Conservation (phyloP, 164 flowering plant genomes). For the Aristolochia fimbriata region DNA sequence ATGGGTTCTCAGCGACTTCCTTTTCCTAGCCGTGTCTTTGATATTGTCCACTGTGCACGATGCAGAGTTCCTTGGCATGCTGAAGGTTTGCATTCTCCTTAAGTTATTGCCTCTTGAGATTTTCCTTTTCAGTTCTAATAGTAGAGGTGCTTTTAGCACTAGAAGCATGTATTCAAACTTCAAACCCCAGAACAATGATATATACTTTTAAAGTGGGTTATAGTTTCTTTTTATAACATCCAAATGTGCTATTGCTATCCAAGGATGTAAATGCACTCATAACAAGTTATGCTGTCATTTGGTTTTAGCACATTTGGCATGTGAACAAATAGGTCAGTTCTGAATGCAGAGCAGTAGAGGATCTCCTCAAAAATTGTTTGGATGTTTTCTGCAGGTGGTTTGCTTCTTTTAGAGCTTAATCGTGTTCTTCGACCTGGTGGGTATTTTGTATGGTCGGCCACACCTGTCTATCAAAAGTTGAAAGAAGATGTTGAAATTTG, state of each 20-base stretch:
- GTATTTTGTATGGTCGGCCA: conserved; percentile 95
- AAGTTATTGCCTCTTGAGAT: not conserved
- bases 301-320: not conserved
- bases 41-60: conserved; percentile 83
- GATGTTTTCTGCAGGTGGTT: conserved; percentile 47
- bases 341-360: not conserved
- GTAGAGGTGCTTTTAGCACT: not conserved
- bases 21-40: conserved; percentile 82
- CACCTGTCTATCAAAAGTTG: conserved; percentile 84
- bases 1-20: conserved; percentile 93
- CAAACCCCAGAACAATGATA: too few species aligned
- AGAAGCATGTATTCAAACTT: not conserved
- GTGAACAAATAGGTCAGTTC: not conserved
- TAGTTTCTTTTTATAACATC: too few species aligned
- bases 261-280: not conserved
- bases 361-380: not conserved
- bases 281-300: not conserved
- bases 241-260: too few species aligned
- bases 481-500: conserved; percentile 82
- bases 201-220: too few species aligned
- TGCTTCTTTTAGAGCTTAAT: conserved; percentile 80
- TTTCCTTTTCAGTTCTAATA: not conserved
- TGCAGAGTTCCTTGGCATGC: conserved; percentile 91
- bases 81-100: conserved; percentile 36
- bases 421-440: conserved; percentile 89